Percentiles rank a stretch among this genome's conserved stretches.
Evolutionary conservation across 441 rosid genomes (phyloP).

Genomic region (Erysimum cheiri): DNA sequence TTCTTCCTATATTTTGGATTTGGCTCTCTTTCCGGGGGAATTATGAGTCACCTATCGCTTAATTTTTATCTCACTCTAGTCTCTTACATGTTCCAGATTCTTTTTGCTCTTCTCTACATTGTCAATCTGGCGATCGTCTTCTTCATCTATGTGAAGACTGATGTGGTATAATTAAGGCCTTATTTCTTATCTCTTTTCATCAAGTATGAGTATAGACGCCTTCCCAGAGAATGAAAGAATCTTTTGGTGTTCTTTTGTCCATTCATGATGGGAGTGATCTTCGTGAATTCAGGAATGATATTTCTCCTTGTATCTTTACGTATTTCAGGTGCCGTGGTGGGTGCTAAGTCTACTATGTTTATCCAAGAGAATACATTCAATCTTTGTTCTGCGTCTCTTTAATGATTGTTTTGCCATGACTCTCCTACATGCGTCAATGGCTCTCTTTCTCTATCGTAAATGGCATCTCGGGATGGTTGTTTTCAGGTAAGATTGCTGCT

Average conservation of each 20-base stretch:
- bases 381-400: conserved; percentile 94
- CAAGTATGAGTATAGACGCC: background rate
- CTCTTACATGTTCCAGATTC: conserved; percentile 61
- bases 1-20: too few relatives aligned
- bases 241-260: background rate
- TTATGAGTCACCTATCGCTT: background rate
- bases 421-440: conserved; percentile 76
- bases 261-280: background rate
- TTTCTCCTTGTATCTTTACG: conserved; percentile 20
- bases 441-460: conserved; percentile 62
- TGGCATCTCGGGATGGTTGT: conserved; percentile 89
- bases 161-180: conserved; percentile 57
- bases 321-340: conserved; percentile 93
- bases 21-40: too few relatives aligned
- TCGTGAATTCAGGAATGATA: background rate
- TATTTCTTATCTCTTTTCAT: background rate
- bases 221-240: background rate
- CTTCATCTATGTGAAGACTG: conserved; percentile 72
- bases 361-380: conserved; percentile 91
- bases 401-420: conserved; percentile 94
- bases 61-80: background rate
- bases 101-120: conserved; percentile 78
- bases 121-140: conserved; percentile 74
- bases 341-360: conserved; percentile 78
- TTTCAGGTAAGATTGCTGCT: conserved; percentile 63